Conservation (phyloP, 441 rosid species). For the Gossypium lobatum region DNA sequence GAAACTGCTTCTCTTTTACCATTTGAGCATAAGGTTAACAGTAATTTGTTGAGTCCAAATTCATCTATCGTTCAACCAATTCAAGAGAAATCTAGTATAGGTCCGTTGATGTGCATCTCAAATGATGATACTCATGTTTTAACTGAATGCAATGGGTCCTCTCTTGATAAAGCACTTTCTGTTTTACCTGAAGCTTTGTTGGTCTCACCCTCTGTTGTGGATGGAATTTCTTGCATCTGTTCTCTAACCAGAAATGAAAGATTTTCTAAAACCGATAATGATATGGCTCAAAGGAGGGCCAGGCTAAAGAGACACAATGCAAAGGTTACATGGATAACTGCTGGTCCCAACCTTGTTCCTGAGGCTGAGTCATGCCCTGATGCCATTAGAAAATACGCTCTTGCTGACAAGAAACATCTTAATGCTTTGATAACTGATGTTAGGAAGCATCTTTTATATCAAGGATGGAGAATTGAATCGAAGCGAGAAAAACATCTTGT, state of each 20-base stretch:
- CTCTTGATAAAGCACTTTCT: constrained; percentile 14
- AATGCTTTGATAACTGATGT: constrained; percentile 17
- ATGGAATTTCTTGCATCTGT: constrained; percentile 17
- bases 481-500: constrained; percentile 5
- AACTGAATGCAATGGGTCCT: constrained; percentile 7
- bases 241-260: constrained; percentile 14
- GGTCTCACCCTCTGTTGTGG: constrained; percentile 21
- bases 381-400: constrained; percentile 36
- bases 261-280: constrained; percentile 17
- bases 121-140: constrained; percentile 10
- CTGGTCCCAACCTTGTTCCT: constrained; percentile 32
- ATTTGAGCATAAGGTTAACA: constrained; percentile 16
- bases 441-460: constrained; percentile 52
- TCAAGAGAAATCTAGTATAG: constrained; percentile 16
- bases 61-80: neutral
- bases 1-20: constrained; percentile 17
- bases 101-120: neutral
- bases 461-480: constrained; percentile 53
- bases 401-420: neutral
- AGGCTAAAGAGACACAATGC: constrained; percentile 5
- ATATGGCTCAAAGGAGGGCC: neutral
- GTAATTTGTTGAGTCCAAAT: constrained; percentile 6
- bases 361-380: constrained; percentile 48
- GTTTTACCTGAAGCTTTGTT: constrained; percentile 19
- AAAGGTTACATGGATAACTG: constrained; percentile 36